Evolutionary conservation across 2,329 filamentous ascomycete species (phyloP), one percentile per base, ranked within the genome.

Genomic region (Scolecobasidium constrictum): DNA sequence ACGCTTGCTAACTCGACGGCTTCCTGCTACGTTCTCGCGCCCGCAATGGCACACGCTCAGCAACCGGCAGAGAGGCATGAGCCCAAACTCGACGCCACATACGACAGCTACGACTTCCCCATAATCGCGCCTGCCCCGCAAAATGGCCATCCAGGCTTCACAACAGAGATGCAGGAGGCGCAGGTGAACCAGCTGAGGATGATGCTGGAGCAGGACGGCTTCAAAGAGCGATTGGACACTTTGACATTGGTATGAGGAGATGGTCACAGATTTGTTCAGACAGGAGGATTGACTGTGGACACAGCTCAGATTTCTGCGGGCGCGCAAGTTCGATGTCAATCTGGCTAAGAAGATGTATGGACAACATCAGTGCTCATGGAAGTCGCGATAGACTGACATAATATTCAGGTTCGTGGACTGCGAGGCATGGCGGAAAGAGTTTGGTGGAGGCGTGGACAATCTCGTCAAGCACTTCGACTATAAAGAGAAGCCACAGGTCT

Each of bases 41-140:
- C n/a, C n/a, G n/a, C n/a, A n/a, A 44, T 44, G 42, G 38, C 43
- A 13, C 36, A 23, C 38, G 23, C 40, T 9, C 28, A 45, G 20
- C 9, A 31, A 31, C 26, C 26, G 9, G 26, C 26, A 7, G 26
- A 31, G n/a, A 31, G n/a, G 26, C 43, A 42, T 26, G 43, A 44
- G 20, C 21, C 23, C 4, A 33, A 68, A 52, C 65, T 86, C 55
- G 81, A 94, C 65, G 74, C 85, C 62, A 95, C 94, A 69, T 94
- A 96, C 72, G 92, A 96, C 69, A 64, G 93, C 71, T 96, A 92
- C 66, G 88, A 95, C 66, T 96, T 77, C 71, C 92, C 92, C 49
- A 86, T 81, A 50, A 81, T 76, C 49, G 78, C 86, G 37, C 76
- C 83, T 43, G 76, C 77, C 52, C 62, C 73, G 37, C 76, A 81